Base-by-base conservation (phyloP, 768 basidiomycete species). In the Tremella fuciformis region DNA sequence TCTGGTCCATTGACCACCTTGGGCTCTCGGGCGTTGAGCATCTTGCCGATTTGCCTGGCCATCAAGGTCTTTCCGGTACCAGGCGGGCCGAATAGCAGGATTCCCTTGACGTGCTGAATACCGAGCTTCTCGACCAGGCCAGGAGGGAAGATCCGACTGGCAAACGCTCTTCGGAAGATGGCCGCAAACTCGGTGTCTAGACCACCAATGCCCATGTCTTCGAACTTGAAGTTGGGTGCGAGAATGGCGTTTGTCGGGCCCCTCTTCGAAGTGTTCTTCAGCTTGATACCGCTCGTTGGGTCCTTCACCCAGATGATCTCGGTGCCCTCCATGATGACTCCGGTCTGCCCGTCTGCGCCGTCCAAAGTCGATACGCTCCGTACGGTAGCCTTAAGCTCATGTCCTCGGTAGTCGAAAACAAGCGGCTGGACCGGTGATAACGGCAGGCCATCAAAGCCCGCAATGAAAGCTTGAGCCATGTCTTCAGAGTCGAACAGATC, bases 131-230 rank as follows among this genome's bases (percentile, higher is more conserved):
- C 94, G 3, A 99, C 92, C 1, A 98, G 83, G 0, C 85, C 91
- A 0, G 93, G 93, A 40, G 96, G 96, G 79, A 98, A 99, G n/a
- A 99, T 91, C 47, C 96, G 90, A 49, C 88, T 91, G 0, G 96
- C 93, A 74, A 99, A 99, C 0, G 96, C 96, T 70, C 96, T 88
- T 74, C 96, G 89, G 82, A 99, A 99, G 71, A 99, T 99, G 42
- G 91, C 86, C 56, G 85, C 85, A 74, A 99, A 99, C 74, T 99
- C 96, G 8, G 84, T 81, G 76, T 99, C 96, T 34, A 99, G 81
- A 70, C 96, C 96, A 71, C 96, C 96, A 70, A 99, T 98, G 16
- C 96, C 96, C 94, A 99, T 98, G 76, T 99, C 96, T 71, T 94
- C 89, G 62, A 99, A 99, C 78, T 96, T 98, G 84, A 99, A 99